Conservation (phyloP, 306 rosid species). For the Inga oerstediana region DNA sequence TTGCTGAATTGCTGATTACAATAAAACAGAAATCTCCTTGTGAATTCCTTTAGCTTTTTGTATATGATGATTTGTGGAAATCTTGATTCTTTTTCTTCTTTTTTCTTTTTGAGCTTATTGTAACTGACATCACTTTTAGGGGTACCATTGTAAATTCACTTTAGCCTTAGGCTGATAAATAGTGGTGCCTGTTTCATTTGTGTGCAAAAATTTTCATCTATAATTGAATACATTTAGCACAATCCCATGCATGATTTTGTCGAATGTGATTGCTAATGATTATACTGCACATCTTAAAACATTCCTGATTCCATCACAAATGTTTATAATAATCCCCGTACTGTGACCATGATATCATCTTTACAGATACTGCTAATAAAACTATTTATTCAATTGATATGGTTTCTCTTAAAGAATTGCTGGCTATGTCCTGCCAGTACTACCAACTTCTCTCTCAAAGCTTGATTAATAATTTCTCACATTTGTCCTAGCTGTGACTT, state of each 20-base stretch:
- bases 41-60: background rate
- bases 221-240: background rate
- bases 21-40: background rate
- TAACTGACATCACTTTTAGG: background rate
- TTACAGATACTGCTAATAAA: background rate
- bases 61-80: background rate
- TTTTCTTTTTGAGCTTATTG: background rate
- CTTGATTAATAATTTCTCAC: background rate
- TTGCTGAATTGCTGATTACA: background rate
- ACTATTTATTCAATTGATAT: background rate
- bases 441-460: background rate
- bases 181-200: background rate
- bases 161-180: background rate
- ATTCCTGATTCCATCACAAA: background rate
- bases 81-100: background rate
- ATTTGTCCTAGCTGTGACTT: background rate
- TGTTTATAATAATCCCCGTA: too few relatives aligned
- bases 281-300: background rate
- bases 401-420: background rate
- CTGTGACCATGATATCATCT: too few relatives aligned
- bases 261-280: background rate
- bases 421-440: background rate
- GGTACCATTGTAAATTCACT: background rate
- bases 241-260: background rate
- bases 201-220: background rate